phyloP scores from a whole-genome alignment of 495 filamentous ascomycete species.

The Xylona heveae region DNA sequence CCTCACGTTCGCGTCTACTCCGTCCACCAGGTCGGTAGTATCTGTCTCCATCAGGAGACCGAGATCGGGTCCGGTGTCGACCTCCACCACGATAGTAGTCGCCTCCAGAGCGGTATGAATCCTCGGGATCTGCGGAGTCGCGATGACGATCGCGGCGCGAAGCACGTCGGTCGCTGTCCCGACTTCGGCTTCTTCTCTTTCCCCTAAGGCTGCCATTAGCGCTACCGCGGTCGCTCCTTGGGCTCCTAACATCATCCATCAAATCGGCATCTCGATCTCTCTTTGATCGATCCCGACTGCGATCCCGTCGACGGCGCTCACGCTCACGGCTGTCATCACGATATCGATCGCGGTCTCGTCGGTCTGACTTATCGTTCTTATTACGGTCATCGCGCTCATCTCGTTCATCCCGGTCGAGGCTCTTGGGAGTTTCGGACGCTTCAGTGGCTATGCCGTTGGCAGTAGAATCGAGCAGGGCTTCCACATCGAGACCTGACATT shows the following conservation, averaged over 20 bases:
- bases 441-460: conserved; percentile 35
- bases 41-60: conserved; percentile 49
- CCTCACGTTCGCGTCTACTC: conserved; percentile 16
- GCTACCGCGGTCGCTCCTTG: conserved; percentile 59
- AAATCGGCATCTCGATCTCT: conserved; percentile 36
- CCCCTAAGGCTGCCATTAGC: conserved; percentile 65
- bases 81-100: conserved; percentile 35
- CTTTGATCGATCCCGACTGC: conserved; percentile 33
- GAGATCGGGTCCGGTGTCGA: conserved; percentile 49
- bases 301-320: conserved; percentile 24
- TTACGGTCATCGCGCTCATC: conserved; percentile 39
- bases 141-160: conserved; percentile 48
- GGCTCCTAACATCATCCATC: conserved; percentile 48
- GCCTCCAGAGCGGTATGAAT: conserved; percentile 14
- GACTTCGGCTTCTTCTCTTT: conserved; percentile 64
- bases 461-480: conserved; percentile 82
- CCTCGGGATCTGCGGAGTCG: conserved; percentile 26
- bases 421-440: conserved; percentile 25
- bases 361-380: conserved; percentile 31
- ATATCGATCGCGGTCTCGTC: conserved; percentile 31
- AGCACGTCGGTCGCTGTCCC: conserved; percentile 57
- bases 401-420: conserved; percentile 34
- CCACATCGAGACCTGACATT: conserved; percentile 86
- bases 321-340: conserved; percentile 22
- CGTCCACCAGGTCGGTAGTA: conserved; percentile 57